Evolutionary conservation across 495 filamentous ascomycete genomes (phyloP), one percentile per base, ranked within the genome.

Genomic region (Oidiodendron maius): DNA sequence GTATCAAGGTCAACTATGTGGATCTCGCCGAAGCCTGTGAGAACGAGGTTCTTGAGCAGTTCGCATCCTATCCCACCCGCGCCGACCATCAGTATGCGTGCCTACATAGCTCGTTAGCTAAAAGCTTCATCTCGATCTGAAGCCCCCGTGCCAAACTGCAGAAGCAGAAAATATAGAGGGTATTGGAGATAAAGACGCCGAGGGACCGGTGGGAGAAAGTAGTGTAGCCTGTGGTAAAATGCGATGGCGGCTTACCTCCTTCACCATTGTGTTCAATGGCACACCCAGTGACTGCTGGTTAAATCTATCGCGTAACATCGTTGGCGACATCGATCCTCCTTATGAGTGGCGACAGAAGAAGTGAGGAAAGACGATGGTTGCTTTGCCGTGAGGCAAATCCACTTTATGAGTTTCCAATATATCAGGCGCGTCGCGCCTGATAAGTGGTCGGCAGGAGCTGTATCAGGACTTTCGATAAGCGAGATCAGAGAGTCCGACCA

Each of bases 1-100:
- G 93, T 99, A 62, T 99, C 93, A 25, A 99, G 83, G 63, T 99
- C 93, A 53, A 99, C 88, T 42, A 99, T 82, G 64, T 96, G 90
- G 39, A 96, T 81, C 68, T 95, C 89, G 39, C 90, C 90, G 58
- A 97, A 97, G 55, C 94, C 94, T 42, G 84, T 86, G 20, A 95
- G 80, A 44, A 91, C 87, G 47, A 99, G 83, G 68, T 97, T 95
- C 74, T 99, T 99, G 48, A 99, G 76, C 4, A 99, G 79, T 66
- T 99, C 93, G 67, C 93, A 99, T 48, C 93, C 93, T 61, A 99
- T 97, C 35, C 93, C 93, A 50, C 93, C 93, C 37, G 93, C 93
- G 52, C 93, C 93, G 38, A 99, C 91, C 71, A 99, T 87, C 18
- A 99, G 72, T 24, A 96, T 86, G 37, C 84, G 85, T 43, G 91